Conservation (phyloP, 257 asterid species). For the Voacanga thouarsii region DNA sequence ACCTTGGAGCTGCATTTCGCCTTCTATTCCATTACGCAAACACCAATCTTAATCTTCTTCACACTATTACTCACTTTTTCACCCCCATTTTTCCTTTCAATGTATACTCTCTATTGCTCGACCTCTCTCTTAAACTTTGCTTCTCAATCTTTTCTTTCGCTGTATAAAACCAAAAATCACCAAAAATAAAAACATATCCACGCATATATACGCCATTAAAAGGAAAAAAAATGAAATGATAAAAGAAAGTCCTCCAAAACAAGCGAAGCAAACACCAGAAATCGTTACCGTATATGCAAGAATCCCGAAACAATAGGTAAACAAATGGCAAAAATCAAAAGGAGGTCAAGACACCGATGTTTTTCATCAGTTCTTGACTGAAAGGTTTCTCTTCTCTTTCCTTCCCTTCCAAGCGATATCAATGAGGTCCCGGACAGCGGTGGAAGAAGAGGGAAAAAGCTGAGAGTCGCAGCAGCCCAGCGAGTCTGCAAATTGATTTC, state of each 20-base stretch:
- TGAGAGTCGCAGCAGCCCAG: not conserved
- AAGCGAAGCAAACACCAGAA: not conserved
- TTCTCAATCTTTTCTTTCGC: slow-evolving; percentile 14
- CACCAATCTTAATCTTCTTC: slow-evolving; percentile 68
- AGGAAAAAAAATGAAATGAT: not conserved
- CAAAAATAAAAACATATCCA: not conserved
- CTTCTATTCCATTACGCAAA: slow-evolving; percentile 99
- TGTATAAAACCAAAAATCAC: slow-evolving; percentile 11
- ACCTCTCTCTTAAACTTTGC: not conserved
- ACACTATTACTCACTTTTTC: slow-evolving; percentile 33
- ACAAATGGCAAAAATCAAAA: not conserved
- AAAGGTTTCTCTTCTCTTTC: not conserved
- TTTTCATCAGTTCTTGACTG: not conserved
- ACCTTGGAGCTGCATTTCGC: slow-evolving; percentile 99
- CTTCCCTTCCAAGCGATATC: not conserved
- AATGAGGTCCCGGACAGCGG: not conserved
- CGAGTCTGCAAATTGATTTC: too few relatives aligned
- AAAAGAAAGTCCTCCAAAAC: not conserved
- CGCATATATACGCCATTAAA: not conserved
- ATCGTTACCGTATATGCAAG: slow-evolving; percentile 12
- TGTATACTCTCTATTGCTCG: slow-evolving; percentile 9
- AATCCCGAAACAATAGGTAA: slow-evolving; percentile 9
- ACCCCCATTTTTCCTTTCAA: slow-evolving; percentile 21
- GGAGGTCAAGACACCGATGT: slow-evolving; percentile 21
- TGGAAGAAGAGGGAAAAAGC: not conserved